phyloP scores from a whole-genome alignment of 208 protist genomes.

The Trypanosomatidae sp. region DNA sequence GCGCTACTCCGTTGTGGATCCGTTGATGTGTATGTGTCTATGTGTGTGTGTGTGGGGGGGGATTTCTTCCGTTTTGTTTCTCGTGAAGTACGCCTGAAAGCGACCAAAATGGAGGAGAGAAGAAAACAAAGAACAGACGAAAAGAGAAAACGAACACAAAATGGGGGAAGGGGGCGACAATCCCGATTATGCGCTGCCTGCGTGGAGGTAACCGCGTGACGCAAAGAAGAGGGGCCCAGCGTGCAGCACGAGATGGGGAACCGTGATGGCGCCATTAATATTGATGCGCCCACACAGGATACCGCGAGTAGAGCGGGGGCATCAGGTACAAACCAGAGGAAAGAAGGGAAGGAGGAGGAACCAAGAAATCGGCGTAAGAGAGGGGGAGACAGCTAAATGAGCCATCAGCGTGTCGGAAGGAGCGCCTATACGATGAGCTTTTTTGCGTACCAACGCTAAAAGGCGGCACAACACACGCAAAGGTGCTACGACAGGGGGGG shows the following conservation, averaged over 20 bases:
- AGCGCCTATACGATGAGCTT: neutral
- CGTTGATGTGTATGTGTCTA: neutral
- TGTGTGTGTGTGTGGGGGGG: neutral
- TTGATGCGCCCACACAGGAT: neutral
- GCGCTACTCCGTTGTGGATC: neutral
- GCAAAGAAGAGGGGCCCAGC: neutral
- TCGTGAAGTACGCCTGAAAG: neutral
- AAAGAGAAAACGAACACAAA: neutral
- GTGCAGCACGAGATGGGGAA: neutral
- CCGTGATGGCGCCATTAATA: neutral
- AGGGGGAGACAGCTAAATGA: neutral
- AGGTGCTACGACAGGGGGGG: neutral
- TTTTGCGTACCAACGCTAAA: neutral
- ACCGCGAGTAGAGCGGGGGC: neutral
- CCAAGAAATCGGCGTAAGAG: neutral
- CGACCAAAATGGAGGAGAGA: constrained; percentile 7
- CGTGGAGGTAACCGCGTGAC: neutral
- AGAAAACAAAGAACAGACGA: neutral
- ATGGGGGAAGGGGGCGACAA: neutral
- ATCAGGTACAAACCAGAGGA: neutral
- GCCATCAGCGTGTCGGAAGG: neutral
- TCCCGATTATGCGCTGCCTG: neutral
- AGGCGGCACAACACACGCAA: neutral
- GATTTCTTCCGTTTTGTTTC: neutral
- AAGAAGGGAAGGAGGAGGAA: neutral